phyloP scores from a whole-genome alignment of 2,329 filamentous ascomycete genomes.

The Cephalotrichum gorgonifer region DNA sequence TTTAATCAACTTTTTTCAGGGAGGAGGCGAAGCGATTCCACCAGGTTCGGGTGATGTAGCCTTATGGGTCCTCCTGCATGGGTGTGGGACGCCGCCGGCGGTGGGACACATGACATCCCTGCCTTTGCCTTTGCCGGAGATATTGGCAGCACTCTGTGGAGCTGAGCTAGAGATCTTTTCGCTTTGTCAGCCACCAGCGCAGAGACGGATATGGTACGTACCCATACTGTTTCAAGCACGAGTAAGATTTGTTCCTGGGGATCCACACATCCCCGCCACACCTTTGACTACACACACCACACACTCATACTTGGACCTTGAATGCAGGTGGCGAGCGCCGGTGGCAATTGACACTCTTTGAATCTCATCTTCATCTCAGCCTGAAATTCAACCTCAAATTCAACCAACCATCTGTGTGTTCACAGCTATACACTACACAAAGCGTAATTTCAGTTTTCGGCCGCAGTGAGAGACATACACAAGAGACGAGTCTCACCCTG shows the following conservation, averaged over 20 bases:
- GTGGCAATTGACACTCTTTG: background rate
- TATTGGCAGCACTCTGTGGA: background rate
- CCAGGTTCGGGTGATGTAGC: background rate
- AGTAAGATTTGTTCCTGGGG: background rate
- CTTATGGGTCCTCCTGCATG: background rate
- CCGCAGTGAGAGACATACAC: background rate
- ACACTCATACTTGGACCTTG: too few relatives aligned
- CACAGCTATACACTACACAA: background rate
- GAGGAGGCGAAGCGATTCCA: background rate
- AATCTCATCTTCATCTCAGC: background rate
- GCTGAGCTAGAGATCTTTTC: background rate
- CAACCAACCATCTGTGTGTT: background rate
- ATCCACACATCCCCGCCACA: too few relatives aligned
- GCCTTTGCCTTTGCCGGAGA: background rate
- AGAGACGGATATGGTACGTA: background rate
- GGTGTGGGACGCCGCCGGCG: too few relatives aligned
- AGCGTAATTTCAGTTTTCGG: background rate
- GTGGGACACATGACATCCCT: too few relatives aligned
- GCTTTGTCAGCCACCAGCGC: too few relatives aligned
- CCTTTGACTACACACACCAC: too few relatives aligned
- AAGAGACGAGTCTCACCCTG: background rate
- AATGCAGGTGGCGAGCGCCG: background rate
- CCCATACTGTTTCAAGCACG: background rate
- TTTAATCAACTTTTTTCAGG: background rate
- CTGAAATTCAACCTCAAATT: background rate